phyloP scores from a whole-genome alignment of 257 asterid species.

The Osmanthus fragrans region DNA sequence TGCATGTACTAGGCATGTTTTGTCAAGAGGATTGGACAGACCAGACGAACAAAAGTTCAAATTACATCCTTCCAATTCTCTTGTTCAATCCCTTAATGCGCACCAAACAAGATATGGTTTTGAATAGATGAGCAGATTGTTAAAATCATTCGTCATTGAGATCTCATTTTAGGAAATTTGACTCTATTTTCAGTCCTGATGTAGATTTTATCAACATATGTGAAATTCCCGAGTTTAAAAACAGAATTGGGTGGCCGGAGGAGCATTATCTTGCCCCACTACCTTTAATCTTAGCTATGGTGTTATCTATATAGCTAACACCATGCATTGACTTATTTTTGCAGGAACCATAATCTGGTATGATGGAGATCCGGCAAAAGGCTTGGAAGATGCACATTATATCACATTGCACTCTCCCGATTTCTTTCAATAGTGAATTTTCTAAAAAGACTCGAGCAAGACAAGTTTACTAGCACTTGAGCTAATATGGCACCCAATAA shows the following conservation, averaged over 20 bases:
- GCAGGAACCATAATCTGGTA: conserved; percentile 6
- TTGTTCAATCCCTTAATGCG: not conserved
- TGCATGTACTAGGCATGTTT: not conserved
- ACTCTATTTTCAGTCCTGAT: not conserved
- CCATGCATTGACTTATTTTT: not conserved
- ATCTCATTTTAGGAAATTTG: not conserved
- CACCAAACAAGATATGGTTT: not conserved
- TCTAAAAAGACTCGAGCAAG: not conserved
- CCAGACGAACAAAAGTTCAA: not conserved
- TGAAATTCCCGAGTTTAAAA: not conserved
- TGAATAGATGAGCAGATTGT: not conserved
- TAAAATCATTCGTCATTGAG: not conserved
- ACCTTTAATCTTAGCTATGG: not conserved
- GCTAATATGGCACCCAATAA: not conserved
- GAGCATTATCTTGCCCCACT: not conserved
- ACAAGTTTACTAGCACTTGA: not conserved
- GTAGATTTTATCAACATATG: not conserved
- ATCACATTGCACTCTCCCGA: not conserved
- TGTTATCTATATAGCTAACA: not conserved
- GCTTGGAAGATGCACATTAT: conserved; percentile 7
- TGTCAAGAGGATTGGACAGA: not conserved
- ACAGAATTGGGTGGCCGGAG: not conserved
- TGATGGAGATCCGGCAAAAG: not conserved
- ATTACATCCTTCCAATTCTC: not conserved
- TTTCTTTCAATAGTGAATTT: not conserved